A percentile compares a stretch with the other conserved stretches of the same genome.
Conservation (phyloP, 208 protist genomes). For the Crithidia bombi region DNA sequence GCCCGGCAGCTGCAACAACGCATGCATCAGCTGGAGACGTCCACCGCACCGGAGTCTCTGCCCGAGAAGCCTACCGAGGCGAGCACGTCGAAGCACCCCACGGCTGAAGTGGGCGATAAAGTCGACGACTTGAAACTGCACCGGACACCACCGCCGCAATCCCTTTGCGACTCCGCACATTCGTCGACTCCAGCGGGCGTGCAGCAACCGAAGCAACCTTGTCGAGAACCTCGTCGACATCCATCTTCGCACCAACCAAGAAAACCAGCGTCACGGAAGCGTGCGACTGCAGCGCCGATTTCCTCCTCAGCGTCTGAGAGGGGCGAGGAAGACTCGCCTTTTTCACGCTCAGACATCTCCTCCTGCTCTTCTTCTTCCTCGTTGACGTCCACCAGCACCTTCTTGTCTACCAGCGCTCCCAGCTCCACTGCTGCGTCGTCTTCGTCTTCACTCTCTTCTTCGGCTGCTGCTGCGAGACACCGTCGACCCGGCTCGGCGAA, state of each 20-base stretch:
- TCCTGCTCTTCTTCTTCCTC: background rate
- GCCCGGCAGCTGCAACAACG: constrained; percentile 43
- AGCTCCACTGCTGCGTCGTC: background rate
- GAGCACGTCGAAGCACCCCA: background rate
- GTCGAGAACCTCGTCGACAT: too few species aligned
- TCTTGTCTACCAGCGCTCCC: constrained; percentile 6
- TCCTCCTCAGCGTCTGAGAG: background rate
- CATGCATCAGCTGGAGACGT: constrained; percentile 30
- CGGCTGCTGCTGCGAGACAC: background rate
- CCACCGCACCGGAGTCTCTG: background rate
- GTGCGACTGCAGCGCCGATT: background rate
- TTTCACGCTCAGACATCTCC: background rate
- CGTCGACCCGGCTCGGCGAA: background rate
- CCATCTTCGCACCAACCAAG: background rate
- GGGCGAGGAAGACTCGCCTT: background rate
- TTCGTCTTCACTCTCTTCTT: background rate
- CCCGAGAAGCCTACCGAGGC: background rate
- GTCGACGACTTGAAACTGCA: too few species aligned
- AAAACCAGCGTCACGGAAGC: background rate
- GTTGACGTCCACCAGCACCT: constrained; percentile 12
- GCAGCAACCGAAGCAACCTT: too few species aligned
- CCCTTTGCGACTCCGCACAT: too few species aligned
- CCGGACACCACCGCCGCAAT: too few species aligned
- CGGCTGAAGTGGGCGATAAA: too few species aligned
- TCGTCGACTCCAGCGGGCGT: too few species aligned